These are phyloP conservation scores for Lipomyces chichibuensis DNA, from an alignment of 805 yeast genomes.

Conservation along the genomic window DNA sequence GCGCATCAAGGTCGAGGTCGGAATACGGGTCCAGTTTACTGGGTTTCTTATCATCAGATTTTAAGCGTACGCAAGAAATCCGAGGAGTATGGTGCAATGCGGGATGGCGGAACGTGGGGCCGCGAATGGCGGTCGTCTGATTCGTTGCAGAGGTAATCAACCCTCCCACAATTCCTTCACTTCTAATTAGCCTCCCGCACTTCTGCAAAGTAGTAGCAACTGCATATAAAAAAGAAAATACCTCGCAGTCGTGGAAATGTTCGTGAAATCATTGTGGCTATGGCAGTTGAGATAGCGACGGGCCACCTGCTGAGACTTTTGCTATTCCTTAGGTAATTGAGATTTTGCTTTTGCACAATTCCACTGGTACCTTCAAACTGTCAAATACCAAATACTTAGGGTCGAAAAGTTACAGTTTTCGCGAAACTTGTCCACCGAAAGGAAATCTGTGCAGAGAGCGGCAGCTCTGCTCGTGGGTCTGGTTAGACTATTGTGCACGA, in stretches of 20 bases:
- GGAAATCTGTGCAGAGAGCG: no score
- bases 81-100: neutral
- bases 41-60: neutral
- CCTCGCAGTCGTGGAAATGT: conserved; percentile 15
- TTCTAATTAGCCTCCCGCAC: neutral
- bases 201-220: neutral
- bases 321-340: no score
- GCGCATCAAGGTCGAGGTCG: neutral
- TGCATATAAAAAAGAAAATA: neutral
- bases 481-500: no score
- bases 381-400: neutral
- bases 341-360: no score
- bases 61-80: neutral
- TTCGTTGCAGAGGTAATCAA: neutral
- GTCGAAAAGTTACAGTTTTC: neutral
- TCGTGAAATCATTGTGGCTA: conserved; percentile 12
- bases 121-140: neutral
- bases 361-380: neutral
- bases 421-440: no score
- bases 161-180: neutral
- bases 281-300: neutral
- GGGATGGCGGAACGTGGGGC: neutral
- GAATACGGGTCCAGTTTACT: neutral
- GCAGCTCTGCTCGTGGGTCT: no score
- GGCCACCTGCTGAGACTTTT: neutral